Conservation (phyloP, 2,329 filamentous ascomycete genomes). For the Stagonosporopsis cucurbitacearum region DNA sequence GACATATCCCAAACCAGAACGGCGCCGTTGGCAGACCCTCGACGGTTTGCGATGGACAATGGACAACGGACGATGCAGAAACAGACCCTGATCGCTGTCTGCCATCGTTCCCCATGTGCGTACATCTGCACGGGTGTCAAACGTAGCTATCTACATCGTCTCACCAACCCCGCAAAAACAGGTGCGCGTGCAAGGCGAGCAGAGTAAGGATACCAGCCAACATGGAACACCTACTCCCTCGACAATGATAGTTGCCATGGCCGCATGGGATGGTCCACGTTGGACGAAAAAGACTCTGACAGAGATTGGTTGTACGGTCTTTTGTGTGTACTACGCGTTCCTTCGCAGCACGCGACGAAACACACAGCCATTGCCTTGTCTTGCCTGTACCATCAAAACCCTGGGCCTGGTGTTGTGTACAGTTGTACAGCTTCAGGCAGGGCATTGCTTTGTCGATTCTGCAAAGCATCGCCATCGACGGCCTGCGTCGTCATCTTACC, state of each 20-base stretch:
- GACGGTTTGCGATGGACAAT: slow-evolving; percentile 1
- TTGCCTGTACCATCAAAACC: slow-evolving; percentile 2
- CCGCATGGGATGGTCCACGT: neutral
- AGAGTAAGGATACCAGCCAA: neutral
- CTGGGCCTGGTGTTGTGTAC: slow-evolving; percentile 1
- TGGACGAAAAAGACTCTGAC: neutral
- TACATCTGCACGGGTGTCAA: neutral
- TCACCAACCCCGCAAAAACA: slow-evolving; percentile 8
- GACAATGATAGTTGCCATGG: slow-evolving; percentile 1
- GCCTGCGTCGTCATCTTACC: slow-evolving; percentile 8
- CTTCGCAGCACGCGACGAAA: neutral
- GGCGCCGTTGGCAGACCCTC: slow-evolving; percentile 11
- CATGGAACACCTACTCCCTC: neutral
- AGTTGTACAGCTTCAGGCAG: slow-evolving; percentile 2
- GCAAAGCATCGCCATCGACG: slow-evolving; percentile 11
- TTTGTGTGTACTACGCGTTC: neutral
- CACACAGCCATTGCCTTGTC: neutral
- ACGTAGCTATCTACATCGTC: neutral
- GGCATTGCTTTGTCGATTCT: slow-evolving; percentile 5
- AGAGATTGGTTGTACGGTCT: no score
- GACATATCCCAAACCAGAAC: slow-evolving; percentile 27
- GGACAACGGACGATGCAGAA: slow-evolving; percentile 3
- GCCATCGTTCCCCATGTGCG: neutral
- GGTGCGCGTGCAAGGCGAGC: slow-evolving; percentile 1
- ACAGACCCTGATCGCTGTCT: slow-evolving; percentile 9